These are phyloP conservation scores for Darksidea phi DNA, from an alignment of 495 filamentous ascomycete species.

Conservation along the genomic window DNA sequence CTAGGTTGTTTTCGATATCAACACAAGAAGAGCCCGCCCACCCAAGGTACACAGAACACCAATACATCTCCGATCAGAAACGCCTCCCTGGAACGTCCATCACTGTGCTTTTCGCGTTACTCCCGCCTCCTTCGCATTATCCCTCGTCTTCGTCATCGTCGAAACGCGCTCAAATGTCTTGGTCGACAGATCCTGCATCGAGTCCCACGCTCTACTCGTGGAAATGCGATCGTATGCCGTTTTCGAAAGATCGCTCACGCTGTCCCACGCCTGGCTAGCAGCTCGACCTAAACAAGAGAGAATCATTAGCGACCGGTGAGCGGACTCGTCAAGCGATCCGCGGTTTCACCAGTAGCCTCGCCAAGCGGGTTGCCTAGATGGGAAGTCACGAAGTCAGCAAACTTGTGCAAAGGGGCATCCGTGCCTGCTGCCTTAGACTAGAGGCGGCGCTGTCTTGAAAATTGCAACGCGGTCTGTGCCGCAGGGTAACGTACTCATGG, in stretches of 20 bases:
- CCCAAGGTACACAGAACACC: background rate
- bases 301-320: slow-evolving; percentile 34
- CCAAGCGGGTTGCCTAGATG: slow-evolving; percentile 46
- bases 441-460: too few species aligned
- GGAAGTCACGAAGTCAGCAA: too few species aligned
- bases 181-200: slow-evolving; percentile 1
- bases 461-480: too few species aligned
- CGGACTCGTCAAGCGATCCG: slow-evolving; percentile 36
- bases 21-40: too few species aligned
- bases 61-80: background rate
- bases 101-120: background rate
- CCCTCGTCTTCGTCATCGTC: background rate
- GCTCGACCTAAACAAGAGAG: background rate
- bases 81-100: background rate
- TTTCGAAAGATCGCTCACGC: slow-evolving; percentile 1
- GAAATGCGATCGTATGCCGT: slow-evolving; percentile 7
- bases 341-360: slow-evolving; percentile 39
- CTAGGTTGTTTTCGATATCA: too few species aligned
- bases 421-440: too few species aligned
- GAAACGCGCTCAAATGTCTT: slow-evolving; percentile 13
- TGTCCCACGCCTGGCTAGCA: slow-evolving; percentile 15
- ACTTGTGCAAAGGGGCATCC: too few species aligned
- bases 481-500: too few species aligned
- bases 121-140: background rate
- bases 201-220: slow-evolving; percentile 9